These are phyloP conservation scores for Boletus vermiculosoides DNA, from an alignment of 768 basidiomycete genomes.

Conservation along the genomic window DNA sequence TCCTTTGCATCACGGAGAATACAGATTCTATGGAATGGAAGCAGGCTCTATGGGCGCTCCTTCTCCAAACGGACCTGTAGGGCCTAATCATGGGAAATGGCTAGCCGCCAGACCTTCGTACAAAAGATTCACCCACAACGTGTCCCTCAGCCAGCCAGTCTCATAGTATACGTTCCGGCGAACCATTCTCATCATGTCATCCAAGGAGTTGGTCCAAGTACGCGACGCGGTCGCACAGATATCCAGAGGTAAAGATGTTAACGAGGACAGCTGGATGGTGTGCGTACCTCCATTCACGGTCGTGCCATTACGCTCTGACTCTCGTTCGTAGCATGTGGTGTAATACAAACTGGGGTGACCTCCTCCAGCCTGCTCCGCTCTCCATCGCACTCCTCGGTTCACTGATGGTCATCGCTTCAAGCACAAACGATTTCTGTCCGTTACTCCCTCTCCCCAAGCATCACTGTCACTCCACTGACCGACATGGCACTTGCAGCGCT, in stretches of 20 bases:
- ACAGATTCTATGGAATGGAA: slow-evolving; percentile 2
- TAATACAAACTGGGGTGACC: slow-evolving; percentile 22
- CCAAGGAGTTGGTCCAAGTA: slow-evolving; percentile 11
- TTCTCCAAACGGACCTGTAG: background rate
- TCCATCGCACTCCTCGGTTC: slow-evolving; percentile 18
- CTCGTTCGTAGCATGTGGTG: slow-evolving; percentile 15
- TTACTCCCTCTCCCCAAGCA: background rate
- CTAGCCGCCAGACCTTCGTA: background rate
- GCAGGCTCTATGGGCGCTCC: background rate
- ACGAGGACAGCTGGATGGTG: slow-evolving; percentile 24
- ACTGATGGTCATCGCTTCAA: slow-evolving; percentile 18
- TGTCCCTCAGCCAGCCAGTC: background rate
- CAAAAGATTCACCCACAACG: background rate
- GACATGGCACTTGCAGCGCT: background rate
- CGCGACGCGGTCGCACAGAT: slow-evolving; percentile 20
- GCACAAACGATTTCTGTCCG: slow-evolving; percentile 18
- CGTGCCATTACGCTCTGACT: background rate
- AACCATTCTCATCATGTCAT: slow-evolving; percentile 7
- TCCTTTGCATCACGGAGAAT: background rate
- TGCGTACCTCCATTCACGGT: background rate
- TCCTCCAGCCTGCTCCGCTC: slow-evolving; percentile 19
- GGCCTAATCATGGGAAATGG: background rate
- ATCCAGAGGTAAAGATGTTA: slow-evolving; percentile 21
- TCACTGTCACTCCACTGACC: background rate
- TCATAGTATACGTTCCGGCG: background rate